A percentile compares a stretch with the other conserved stretches of the same genome.
These are phyloP conservation scores for Millerago galiae DNA, from an alignment of 805 yeast genomes.

Conservation along the genomic window DNA sequence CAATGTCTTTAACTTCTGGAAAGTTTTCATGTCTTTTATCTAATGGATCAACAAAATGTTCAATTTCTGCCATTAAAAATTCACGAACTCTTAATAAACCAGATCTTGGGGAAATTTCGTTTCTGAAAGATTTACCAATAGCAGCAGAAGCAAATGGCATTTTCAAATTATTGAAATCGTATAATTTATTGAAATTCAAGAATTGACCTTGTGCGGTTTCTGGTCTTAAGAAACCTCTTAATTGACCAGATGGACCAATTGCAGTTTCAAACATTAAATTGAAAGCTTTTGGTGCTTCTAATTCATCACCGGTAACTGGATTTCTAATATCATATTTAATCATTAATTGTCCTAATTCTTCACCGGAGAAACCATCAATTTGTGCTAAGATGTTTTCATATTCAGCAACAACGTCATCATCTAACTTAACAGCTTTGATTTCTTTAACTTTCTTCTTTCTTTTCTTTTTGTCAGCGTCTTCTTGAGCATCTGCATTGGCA, in stretches of 20 bases:
- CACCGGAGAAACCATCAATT: slow-evolving; percentile 94
- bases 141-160: slow-evolving; percentile 99
- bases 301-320: slow-evolving; percentile 82
- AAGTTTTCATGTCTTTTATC: slow-evolving; percentile 81
- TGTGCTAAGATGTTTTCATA: slow-evolving; percentile 84
- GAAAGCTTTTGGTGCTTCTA: slow-evolving; percentile 91
- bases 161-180: slow-evolving; percentile 89
- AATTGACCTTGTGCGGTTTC: slow-evolving; percentile 99
- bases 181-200: slow-evolving; percentile 85
- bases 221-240: slow-evolving; percentile 94
- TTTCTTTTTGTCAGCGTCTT: slow-evolving; percentile 81
- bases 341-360: slow-evolving; percentile 86
- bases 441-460: slow-evolving; percentile 95
- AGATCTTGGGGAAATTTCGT: slow-evolving; percentile 97
- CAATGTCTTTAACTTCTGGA: slow-evolving; percentile 63
- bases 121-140: slow-evolving; percentile 97
- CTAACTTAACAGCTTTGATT: slow-evolving; percentile 81
- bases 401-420: slow-evolving; percentile 70
- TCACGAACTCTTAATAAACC: slow-evolving; percentile 98
- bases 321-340: slow-evolving; percentile 75
- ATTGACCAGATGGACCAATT: slow-evolving; percentile 96
- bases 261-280: slow-evolving; percentile 99
- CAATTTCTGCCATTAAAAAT: slow-evolving; percentile 98
- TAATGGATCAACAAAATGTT: slow-evolving; percentile 93
- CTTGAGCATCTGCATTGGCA: slow-evolving; percentile 53